Conservation (phyloP, 257 asterid species). For the Primulina huaijiensis region DNA sequence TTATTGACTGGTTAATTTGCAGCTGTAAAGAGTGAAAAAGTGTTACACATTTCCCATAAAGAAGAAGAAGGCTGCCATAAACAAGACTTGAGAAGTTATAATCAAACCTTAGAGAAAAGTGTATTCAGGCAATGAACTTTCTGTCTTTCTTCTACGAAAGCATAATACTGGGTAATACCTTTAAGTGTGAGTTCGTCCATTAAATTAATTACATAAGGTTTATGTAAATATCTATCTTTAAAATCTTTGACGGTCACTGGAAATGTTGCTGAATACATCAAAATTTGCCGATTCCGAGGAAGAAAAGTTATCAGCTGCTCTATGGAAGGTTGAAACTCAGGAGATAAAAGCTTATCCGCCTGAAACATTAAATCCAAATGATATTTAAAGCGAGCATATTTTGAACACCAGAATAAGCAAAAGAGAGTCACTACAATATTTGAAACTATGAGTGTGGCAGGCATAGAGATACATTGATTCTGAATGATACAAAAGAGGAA, state of each 20-base stretch:
- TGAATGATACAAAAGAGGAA: background rate
- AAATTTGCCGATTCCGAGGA: slow-evolving; percentile 25
- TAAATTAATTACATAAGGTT: slow-evolving; percentile 23
- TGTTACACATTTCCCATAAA: background rate
- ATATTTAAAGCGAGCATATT: background rate
- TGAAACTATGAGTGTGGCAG: background rate
- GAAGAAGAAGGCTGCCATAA: background rate
- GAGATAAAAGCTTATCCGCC: slow-evolving; percentile 28
- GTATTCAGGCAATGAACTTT: slow-evolving; percentile 29
- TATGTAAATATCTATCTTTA: slow-evolving; percentile 24
- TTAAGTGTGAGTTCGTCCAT: slow-evolving; percentile 27
- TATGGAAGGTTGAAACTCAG: slow-evolving; percentile 28
- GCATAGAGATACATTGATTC: background rate
- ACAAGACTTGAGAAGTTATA: background rate
- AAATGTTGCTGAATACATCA: slow-evolving; percentile 27
- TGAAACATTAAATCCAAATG: slow-evolving; percentile 12
- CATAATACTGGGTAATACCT: slow-evolving; percentile 27
- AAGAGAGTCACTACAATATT: background rate
- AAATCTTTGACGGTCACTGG: slow-evolving; percentile 28
- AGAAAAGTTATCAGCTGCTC: slow-evolving; percentile 23
- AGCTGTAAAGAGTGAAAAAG: slow-evolving; percentile 17
- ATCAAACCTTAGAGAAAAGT: slow-evolving; percentile 24
- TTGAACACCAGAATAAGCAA: background rate
- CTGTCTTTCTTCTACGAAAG: slow-evolving; percentile 31
- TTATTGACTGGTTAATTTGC: slow-evolving; percentile 26